A percentile compares a stretch with the other conserved stretches of the same genome.
phyloP scores from a whole-genome alignment of 176 grass and related monocot genomes.

The Elymus sibiricus region DNA sequence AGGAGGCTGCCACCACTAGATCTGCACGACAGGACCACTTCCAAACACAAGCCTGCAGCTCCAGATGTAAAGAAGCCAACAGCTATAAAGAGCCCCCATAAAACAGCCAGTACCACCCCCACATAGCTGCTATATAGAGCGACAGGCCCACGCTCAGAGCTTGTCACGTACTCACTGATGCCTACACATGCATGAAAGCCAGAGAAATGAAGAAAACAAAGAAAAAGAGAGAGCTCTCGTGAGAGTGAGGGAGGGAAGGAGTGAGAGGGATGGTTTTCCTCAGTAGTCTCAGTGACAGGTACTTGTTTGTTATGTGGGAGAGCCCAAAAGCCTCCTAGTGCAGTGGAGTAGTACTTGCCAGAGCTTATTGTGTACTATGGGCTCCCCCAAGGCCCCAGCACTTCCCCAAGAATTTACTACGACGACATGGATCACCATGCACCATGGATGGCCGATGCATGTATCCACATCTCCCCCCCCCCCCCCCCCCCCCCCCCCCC shows the following conservation, averaged over 20 bases:
- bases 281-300: conserved; percentile 37
- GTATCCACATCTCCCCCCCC: conserved; percentile 19
- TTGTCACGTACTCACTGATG: conserved; percentile 95
- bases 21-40: conserved; percentile 73
- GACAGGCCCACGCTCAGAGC: conserved; percentile 64
- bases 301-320: conserved; percentile 85
- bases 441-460: not conserved
- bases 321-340: conserved; percentile 61
- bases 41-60: conserved; percentile 73
- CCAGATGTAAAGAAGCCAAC: conserved; percentile 98
- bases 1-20: conserved; percentile 38
- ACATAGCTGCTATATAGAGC: conserved; percentile 66
- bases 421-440: not conserved
- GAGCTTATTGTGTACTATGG: conserved; percentile 53
- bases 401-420: conserved; percentile 53
- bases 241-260: not conserved
- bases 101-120: conserved; percentile 52
- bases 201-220: conserved; percentile 61
- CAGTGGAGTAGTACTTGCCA: conserved; percentile 50
- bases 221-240: conserved; percentile 12
- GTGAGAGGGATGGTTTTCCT: conserved; percentile 31
- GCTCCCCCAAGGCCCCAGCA: conserved; percentile 16
- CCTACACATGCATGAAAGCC: conserved; percentile 91
- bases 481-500: conserved; percentile 15
- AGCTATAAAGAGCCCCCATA: conserved; percentile 86